phyloP scores from a whole-genome alignment of 129 eudicot genomes.

The Flaveria linearis region DNA sequence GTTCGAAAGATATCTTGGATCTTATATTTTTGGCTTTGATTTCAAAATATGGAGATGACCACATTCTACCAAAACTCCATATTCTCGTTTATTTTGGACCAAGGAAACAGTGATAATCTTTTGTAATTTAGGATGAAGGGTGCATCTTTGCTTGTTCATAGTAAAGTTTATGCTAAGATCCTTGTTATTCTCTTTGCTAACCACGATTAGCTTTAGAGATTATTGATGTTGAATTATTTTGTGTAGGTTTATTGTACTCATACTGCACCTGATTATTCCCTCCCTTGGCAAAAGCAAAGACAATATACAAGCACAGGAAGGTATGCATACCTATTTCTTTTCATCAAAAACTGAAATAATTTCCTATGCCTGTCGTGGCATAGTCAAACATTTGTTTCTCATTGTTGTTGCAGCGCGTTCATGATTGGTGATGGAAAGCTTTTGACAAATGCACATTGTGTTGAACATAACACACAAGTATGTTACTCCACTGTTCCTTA shows the following conservation, averaged over 20 bases:
- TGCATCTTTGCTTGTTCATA: conserved; percentile 10
- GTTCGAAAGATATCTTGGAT: conserved; percentile 6
- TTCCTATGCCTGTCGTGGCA: conserved; percentile 1
- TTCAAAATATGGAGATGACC: neutral
- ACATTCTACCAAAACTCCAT: conserved; percentile 11
- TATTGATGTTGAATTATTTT: conserved; percentile 14
- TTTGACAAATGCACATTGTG: conserved; percentile 99
- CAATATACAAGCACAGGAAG: conserved; percentile 96
- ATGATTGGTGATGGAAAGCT: conserved; percentile 97
- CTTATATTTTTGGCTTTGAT: neutral
- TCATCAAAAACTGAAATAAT: neutral
- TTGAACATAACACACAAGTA: conserved; percentile 91
- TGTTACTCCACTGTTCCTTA: conserved; percentile 8
- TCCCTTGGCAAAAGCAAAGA: conserved; percentile 98
- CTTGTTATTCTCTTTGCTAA: conserved; percentile 14
- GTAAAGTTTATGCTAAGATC: conserved; percentile 20
- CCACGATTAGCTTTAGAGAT: conserved; percentile 15
- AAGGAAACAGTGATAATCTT: neutral
- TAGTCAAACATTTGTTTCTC: conserved; percentile 13
- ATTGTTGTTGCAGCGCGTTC: conserved; percentile 72
- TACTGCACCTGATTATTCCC: conserved; percentile 92
- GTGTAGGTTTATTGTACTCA: conserved; percentile 88
- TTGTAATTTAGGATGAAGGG: conserved; percentile 2
- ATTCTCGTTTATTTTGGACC: conserved; percentile 2
- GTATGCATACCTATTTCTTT: conserved; percentile 48